Evolutionary conservation across 345 rosid species (phyloP).

Genomic region (Anacardium occidentale): DNA sequence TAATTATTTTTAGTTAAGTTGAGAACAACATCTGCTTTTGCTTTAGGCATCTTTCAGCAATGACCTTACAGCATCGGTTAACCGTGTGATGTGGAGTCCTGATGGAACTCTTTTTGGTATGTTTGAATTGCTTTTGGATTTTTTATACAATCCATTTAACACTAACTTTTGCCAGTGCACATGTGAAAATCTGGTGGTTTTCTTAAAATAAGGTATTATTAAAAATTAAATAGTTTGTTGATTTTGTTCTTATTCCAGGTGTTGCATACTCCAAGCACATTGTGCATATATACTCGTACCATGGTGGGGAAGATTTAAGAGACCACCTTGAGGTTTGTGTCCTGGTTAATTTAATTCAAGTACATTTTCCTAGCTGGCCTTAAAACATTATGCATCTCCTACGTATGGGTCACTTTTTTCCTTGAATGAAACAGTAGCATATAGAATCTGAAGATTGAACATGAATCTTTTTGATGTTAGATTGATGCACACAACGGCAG

Average conservation of each 20-base stretch:
- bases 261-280: conserved; percentile 84
- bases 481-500: conserved; percentile 87
- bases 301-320: conserved; percentile 59
- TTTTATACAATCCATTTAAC: neutral
- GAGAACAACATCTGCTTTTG: conserved; percentile 15
- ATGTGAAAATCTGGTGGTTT: conserved; percentile 11
- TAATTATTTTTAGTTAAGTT: conserved; percentile 6
- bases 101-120: conserved; percentile 82
- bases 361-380: neutral
- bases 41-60: conserved; percentile 54
- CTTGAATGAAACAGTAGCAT: neutral
- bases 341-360: neutral
- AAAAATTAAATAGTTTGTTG: neutral
- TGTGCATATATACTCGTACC: conserved; percentile 71
- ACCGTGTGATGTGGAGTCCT: conserved; percentile 87
- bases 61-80: conserved; percentile 61
- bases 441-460: conserved; percentile 4
- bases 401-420: neutral
- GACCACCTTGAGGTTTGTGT: conserved; percentile 71
- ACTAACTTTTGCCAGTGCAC: neutral
- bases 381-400: conserved; percentile 3
- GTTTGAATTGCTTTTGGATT: conserved; percentile 15
- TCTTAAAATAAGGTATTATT: neutral
- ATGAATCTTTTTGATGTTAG: conserved; percentile 34
- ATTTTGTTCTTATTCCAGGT: conserved; percentile 43